Conservation (phyloP, 257 asterid genomes). For the Solanum pinnatisectum region DNA sequence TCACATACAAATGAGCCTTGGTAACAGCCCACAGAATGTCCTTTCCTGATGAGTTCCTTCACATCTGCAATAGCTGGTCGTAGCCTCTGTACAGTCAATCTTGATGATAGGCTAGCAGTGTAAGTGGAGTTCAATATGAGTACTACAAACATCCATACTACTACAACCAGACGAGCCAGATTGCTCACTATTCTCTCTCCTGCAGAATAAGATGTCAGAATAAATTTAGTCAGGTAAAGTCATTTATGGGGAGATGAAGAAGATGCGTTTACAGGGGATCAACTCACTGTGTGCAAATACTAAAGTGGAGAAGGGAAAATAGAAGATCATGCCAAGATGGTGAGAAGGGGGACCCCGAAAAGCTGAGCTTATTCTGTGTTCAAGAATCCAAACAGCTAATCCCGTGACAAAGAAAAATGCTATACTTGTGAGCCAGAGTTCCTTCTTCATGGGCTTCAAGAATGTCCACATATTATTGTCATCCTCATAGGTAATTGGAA, state of each 20-base stretch:
- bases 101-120: neutral
- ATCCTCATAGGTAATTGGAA: neutral
- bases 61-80: neutral
- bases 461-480: neutral
- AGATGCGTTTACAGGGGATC: neutral
- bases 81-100: neutral
- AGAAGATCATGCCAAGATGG: neutral
- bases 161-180: neutral
- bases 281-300: neutral
- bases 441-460: neutral
- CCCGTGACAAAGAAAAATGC: neutral
- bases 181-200: neutral
- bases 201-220: neutral
- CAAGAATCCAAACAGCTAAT: neutral
- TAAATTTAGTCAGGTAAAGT: neutral
- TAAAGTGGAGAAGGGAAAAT: neutral
- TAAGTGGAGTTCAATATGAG: neutral
- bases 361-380: neutral
- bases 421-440: neutral
- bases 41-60: neutral
- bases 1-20: neutral
- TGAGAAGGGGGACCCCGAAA: neutral
- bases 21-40: neutral
- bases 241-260: neutral
- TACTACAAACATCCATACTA: neutral